Evolutionary conservation across 2,329 filamentous ascomycete species (phyloP).

Genomic region (Diaporthe citrichinensis): DNA sequence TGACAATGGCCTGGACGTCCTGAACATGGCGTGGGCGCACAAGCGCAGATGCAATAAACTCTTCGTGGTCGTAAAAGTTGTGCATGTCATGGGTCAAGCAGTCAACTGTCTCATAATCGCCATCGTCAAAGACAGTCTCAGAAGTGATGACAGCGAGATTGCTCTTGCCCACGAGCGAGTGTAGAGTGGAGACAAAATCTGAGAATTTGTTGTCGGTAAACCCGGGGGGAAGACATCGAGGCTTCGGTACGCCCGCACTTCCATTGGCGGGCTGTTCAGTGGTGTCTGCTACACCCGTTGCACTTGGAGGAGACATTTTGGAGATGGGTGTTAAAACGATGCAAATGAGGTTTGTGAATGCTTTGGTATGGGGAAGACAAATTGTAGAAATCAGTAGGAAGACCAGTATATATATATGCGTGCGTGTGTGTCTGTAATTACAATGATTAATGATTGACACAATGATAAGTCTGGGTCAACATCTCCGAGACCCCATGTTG

Average conservation of each 20-base stretch:
- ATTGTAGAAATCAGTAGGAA: background rate
- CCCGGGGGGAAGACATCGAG: slow-evolving; percentile 7
- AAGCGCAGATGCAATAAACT: slow-evolving; percentile 58
- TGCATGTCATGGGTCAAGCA: slow-evolving; percentile 52
- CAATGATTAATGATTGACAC: background rate
- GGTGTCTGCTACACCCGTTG: slow-evolving; percentile 8
- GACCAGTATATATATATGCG: background rate
- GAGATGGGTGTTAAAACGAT: background rate
- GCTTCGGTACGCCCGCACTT: background rate
- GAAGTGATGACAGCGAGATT: slow-evolving; percentile 5
- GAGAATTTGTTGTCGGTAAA: slow-evolving; percentile 3
- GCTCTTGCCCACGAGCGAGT: slow-evolving; percentile 9
- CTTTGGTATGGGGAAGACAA: background rate
- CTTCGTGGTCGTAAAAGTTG: slow-evolving; percentile 56
- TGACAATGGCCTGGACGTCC: slow-evolving; percentile 63
- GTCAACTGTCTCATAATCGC: slow-evolving; percentile 46
- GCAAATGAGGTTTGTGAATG: background rate
- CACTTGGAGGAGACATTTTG: slow-evolving; percentile 23
- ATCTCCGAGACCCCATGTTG: background rate
- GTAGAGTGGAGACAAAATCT: background rate
- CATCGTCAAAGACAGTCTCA: slow-evolving; percentile 42
- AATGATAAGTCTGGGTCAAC: background rate
- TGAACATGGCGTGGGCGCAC: slow-evolving; percentile 50
- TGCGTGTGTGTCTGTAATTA: background rate
- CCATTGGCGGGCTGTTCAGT: background rate